Evolutionary conservation across 345 rosid genomes (phyloP), one percentile per base, ranked within the genome.

Genomic region (Euphorbia pulcherrima): DNA sequence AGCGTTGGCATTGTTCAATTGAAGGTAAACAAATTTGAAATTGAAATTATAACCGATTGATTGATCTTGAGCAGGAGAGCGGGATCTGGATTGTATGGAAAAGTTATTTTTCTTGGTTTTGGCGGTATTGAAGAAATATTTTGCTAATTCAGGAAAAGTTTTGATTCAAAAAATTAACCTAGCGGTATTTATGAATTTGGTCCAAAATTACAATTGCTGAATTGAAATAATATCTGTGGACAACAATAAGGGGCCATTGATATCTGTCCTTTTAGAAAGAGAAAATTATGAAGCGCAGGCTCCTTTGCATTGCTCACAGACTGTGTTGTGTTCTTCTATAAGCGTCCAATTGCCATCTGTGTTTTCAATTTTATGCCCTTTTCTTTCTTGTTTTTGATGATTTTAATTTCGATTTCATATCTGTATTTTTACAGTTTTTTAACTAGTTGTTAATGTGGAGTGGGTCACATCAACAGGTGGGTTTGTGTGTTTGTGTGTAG

Each of bases 401-500:
- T 62, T 60, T 60, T 41, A 20, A n/a, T n/a, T 60, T 20, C 1
- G 64, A 13, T 11, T n/a, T 56, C 52, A 5, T 6, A n/a, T 27
- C 20, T 56, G 23, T 35, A 23, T 28, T 62, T 62, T 79, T 78
- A 75, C 72, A 79, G 87, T 76, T 88, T 77, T 77, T 85, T 74
- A 81, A 88, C 98, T 88, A 85, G 75, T 69, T 80, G 98, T 88
- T 83, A 75, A 79, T 86, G 81, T 76, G n/a, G 72, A 85, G 96
- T 93, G 92, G 97, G 98, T 90, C 98, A 90, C 97, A 90, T 90
- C 96, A 90, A 82, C 97, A 87, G 94, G 92, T 90, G 91, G 81
- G 68, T 60, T 72, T 47, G 44, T n/a, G 65, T 64, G 26, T 65
- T 27, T 33, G 51, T 18, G 66, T 41, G 28, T 17, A 41, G 61